A percentile compares a stretch with the other conserved stretches of the same genome.
These are phyloP conservation scores for Boletellus sp. DNA, from an alignment of 768 basidiomycete species.

Conservation along the genomic window DNA sequence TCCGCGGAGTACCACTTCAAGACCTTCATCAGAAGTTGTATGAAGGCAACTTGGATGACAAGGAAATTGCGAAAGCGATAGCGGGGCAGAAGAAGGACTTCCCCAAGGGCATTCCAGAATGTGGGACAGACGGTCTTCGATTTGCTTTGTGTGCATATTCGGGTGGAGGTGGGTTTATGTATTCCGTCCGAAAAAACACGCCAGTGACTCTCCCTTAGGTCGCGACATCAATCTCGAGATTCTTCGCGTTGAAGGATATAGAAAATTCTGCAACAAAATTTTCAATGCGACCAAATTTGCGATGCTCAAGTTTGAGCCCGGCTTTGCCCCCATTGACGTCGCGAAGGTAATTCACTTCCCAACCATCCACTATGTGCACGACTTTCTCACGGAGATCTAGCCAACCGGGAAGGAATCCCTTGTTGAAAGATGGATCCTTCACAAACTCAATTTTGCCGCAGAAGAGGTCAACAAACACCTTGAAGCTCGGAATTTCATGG, in stretches of 20 bases:
- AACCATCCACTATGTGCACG: neutral
- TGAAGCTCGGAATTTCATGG: constrained; percentile 86
- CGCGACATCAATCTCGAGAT: constrained; percentile 98
- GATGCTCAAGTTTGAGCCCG: constrained; percentile 91
- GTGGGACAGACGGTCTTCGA: constrained; percentile 93
- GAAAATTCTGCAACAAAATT: constrained; percentile 99
- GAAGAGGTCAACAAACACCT: constrained; percentile 72
- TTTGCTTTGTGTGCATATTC: constrained; percentile 96
- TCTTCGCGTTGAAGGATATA: constrained; percentile 92
- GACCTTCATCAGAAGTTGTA: constrained; percentile 79
- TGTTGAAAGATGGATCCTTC: constrained; percentile 92
- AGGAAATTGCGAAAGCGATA: constrained; percentile 87
- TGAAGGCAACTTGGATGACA: constrained; percentile 90
- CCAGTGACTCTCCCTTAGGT: constrained; percentile 42
- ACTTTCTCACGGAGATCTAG: constrained; percentile 37
- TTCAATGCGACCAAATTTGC: constrained; percentile 99
- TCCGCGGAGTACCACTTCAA: constrained; percentile 78
- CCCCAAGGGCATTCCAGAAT: constrained; percentile 98
- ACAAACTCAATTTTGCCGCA: constrained; percentile 85
- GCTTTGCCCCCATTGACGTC: constrained; percentile 70
- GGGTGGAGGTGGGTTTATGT: constrained; percentile 59
- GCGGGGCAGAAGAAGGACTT: constrained; percentile 98
- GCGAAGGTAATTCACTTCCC: constrained; percentile 52
- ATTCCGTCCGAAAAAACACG: neutral
- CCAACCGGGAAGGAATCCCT: constrained; percentile 87